Evolutionary conservation across 2,329 filamentous ascomycete species (phyloP), one percentile per base, ranked within the genome.

Genomic region (Penicillium sp.): DNA sequence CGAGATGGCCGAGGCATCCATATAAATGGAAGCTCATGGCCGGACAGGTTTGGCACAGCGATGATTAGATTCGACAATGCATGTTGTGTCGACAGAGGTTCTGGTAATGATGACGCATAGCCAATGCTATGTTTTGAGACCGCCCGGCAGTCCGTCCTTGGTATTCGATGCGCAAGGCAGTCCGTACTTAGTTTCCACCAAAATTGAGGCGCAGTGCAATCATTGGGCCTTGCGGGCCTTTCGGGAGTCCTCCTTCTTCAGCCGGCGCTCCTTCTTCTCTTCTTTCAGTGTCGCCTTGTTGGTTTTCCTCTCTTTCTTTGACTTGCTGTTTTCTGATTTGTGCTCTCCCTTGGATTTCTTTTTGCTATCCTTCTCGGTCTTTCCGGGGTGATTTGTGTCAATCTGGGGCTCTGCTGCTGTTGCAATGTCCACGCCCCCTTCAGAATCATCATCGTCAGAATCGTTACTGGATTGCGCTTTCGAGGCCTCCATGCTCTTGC

Each of bases 211-310:
- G 31, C 48, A 48, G 42, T 25, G n/a, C 19, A 23, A n/a, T 56
- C 50, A 69, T 62, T 67, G 64, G 23, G 62, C 61, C 51, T 69
- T 68, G 40, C 65, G 70, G 21, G 73, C 71, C 46, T 71, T 71
- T 38, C 69, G 70, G 23, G 67, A 64, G 25, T 80, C 73, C 68
- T 83, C 80, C 63, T 75, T 75, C 58, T 75, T 73, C 35, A 71
- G 56, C 29, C 67, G 64, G 59, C 67, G 66, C 50, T 71, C 65
- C 56, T 69, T 67, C 42, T 70, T 68, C 31, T 63, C 59, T 40
- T 69, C 62, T 54, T 57, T 69, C 54, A 59, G 67, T 33, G 62
- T 68, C 41, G 65, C 65, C 56, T 68, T 71, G 55, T 56, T 70
- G 42, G 62, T 63, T 57, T 66, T 71, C 45, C 63, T 71, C 54